Conservation (phyloP, 108 stramenopile genomes). For the Parmales sp. region DNA sequence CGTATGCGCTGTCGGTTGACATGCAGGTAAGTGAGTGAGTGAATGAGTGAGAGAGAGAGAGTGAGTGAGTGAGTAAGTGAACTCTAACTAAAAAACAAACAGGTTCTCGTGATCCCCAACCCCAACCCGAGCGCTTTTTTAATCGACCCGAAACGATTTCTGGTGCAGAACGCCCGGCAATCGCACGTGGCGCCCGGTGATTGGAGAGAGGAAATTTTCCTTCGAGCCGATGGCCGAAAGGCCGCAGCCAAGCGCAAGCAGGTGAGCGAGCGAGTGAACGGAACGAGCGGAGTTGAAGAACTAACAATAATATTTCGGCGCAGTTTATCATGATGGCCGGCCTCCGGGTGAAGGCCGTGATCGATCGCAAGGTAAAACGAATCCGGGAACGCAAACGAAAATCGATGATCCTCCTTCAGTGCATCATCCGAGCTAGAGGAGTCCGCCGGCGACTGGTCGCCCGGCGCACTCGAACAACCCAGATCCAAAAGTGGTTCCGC, state of each 20-base stretch:
- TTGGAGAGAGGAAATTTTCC: background rate
- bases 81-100: too few relatives aligned
- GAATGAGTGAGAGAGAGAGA: too few relatives aligned
- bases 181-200: background rate
- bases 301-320: too few relatives aligned
- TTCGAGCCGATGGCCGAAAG: background rate
- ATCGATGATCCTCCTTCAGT: background rate
- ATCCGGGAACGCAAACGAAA: background rate
- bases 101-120: background rate
- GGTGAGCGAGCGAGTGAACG: too few relatives aligned
- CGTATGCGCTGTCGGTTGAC: background rate
- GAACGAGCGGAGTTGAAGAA: too few relatives aligned
- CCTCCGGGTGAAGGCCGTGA: background rate
- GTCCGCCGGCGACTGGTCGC: background rate
- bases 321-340: slow-evolving; percentile 1
- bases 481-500: background rate
- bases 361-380: background rate
- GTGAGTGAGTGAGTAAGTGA: too few relatives aligned
- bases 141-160: background rate
- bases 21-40: too few relatives aligned
- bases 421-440: background rate
- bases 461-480: background rate
- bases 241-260: background rate
- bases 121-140: background rate
- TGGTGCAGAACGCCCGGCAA: background rate